These are phyloP conservation scores for Carex parvula DNA, from an alignment of 176 grass and related monocot genomes.

Conservation along the genomic window DNA sequence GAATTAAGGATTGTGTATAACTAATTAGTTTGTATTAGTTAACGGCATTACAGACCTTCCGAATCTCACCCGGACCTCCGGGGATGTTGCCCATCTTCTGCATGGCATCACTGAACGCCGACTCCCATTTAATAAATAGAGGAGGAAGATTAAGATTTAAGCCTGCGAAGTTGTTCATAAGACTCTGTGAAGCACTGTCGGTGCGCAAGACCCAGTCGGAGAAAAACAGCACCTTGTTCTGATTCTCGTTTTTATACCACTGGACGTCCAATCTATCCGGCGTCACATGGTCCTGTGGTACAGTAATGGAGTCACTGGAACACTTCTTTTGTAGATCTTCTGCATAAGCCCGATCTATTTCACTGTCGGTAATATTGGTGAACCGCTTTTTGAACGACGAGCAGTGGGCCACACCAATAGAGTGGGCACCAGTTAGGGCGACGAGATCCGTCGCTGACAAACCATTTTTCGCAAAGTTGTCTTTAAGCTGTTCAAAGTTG, in stretches of 20 bases:
- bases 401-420: conserved; percentile 54
- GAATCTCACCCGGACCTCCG: not conserved
- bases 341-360: conserved; percentile 26
- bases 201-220: conserved; percentile 39
- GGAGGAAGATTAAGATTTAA: not conserved
- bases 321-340: no score
- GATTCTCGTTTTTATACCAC: conserved; percentile 35
- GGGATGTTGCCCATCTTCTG: conserved; percentile 15
- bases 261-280: conserved; percentile 13
- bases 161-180: not conserved
- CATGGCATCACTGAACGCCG: not conserved
- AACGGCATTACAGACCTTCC: conserved; percentile 14
- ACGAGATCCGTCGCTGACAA: conserved; percentile 38
- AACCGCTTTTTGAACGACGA: conserved; percentile 39
- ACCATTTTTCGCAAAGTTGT: conserved; percentile 38
- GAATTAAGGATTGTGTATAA: not conserved
- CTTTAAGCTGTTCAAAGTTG: conserved; percentile 23
- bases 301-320: no score
- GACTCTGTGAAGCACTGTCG: not conserved
- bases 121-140: not conserved
- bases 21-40: not conserved
- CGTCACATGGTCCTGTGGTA: conserved; percentile 28
- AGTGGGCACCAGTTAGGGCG: conserved; percentile 49
- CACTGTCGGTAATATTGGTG: not conserved
- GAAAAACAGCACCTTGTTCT: conserved; percentile 29